phyloP scores from a whole-genome alignment of 371 early-diverging fungal genomes.

The Rhizopus sp. region DNA sequence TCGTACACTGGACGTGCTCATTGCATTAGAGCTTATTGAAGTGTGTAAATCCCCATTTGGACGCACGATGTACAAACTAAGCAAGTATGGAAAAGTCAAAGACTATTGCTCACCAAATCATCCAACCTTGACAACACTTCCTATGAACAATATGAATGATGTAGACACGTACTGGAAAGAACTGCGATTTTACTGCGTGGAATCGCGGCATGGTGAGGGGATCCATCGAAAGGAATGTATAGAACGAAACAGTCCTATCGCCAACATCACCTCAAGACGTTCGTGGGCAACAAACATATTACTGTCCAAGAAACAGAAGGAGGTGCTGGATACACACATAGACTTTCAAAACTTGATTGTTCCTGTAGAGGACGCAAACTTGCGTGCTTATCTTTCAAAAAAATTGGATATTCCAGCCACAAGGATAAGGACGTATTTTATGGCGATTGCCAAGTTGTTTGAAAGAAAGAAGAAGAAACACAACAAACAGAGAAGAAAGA shows the following conservation, averaged over 20 bases:
- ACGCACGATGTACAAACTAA: background rate
- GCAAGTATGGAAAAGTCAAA: background rate
- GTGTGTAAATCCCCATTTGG: background rate
- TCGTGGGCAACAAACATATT: background rate
- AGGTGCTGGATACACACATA: constrained; percentile 9
- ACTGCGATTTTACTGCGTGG: background rate
- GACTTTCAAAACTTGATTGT: constrained; percentile 5
- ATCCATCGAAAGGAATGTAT: background rate
- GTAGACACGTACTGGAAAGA: constrained; percentile 12
- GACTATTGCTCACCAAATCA: constrained; percentile 6
- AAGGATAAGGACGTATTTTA: constrained; percentile 14
- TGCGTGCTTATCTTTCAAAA: constrained; percentile 6
- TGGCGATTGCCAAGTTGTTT: constrained; percentile 3
- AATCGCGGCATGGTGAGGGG: no score
- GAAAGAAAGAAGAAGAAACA: background rate
- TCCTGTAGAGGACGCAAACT: constrained; percentile 3
- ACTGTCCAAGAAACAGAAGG: constrained; percentile 10
- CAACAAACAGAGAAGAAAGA: background rate
- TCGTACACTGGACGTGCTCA: background rate
- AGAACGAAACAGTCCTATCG: constrained; percentile 7
- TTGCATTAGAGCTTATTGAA: constrained; percentile 8
- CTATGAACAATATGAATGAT: constrained; percentile 4
- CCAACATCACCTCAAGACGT: constrained; percentile 1
- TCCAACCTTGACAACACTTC: constrained; percentile 1
- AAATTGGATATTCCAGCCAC: background rate